Base-by-base conservation (phyloP, 441 rosid genomes). In the Croton laevigatus region DNA sequence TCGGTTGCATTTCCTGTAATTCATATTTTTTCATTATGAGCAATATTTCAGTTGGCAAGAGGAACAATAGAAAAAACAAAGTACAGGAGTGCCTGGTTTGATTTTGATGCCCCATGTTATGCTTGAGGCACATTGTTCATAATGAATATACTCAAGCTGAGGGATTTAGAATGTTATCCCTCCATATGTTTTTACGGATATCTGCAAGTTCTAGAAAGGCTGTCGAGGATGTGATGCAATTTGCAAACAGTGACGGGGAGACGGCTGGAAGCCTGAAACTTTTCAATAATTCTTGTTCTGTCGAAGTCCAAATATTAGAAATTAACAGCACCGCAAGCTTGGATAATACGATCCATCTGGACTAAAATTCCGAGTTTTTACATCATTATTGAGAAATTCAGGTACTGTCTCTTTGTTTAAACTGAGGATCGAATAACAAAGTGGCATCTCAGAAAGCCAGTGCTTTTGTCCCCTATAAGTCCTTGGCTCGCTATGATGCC, bases 391-490 rank as follows among this genome's bases (percentile, higher is more conserved):
- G 34, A 6, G 36, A 59, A 49, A 49, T 51, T 66, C 20, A 2
- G 42, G n/a, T 55, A 2, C 7, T 37, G 65, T 57, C 66, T 36
- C 37, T 14, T 16, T 57, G 62, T 20, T 22, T 78, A 66, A 17
- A 5, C 32, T 49, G 11, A 51, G 74, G 76, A 72, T 59, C 79
- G 37, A 58, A 75, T 23, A 75, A 17, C 27, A 69, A 78, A 72
- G 22, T 45, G 76, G 71, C 82, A 65, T 75, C 79, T 69, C 82
- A 79, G 82, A 79, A 79, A 79, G 81, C 81, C 52, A 72, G 74
- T 45, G 71, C 69, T 69, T 44, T 59, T 57, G 16, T 40, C 8
- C 5, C 38, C 45, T 55, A 65, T 75, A 62, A 51, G 71, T 72
- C 59, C 71, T 71, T 74, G 81, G 81, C 78, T 78, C 75, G 81